Evolutionary conservation across 176 grass and related monocot genomes (phyloP), one percentile per base, ranked within the genome.

Genomic region (Ensete glaucum): DNA sequence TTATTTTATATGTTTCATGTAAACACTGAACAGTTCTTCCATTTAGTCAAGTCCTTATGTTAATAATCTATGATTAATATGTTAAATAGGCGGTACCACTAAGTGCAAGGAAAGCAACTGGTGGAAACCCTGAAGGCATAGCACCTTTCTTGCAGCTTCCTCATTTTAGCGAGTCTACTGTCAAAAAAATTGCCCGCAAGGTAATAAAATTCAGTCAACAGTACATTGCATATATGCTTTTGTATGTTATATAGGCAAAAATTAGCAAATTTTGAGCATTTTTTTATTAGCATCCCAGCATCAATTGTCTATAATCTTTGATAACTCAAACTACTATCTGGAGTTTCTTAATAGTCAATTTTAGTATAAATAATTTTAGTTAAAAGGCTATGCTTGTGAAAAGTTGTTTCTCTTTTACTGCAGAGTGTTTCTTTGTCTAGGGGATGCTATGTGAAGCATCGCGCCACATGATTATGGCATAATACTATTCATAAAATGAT

Each of bases 71-170:
- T 52, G 16, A 29, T 77, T 9, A 13, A 16, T 80, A 69, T 85
- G 13, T 14, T 64, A 53, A 82, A 55, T 74, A 99, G 95, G 88
- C 95, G 78, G 90, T 99, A 50, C 88, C 95, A 62, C 71, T 99
- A 67, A 87, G 90, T 78, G 86, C 95, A 9, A 85, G 84, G 63
- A 99, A 99, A 89, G 66, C 90, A 72, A 81, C 71, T 69, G 90
- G 90, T 78, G 88, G 84, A 54, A 91, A 93, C 51, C 76, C 90
- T 1, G 90, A 98, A 84, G 94, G 94, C 76, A 90, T 86, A 77
- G 90, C 88, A 63, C 88, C 90, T 51, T 93, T 98, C 75, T 85
- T 98, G 87, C 94, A 93, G 85, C 80, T 98, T 57, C 94, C 94
- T 25, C 86, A 91, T 90, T 93, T 98, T 59, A 91, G 56, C 25